phyloP scores from a whole-genome alignment of 2,329 filamentous ascomycete genomes.

The Phoma sp. region DNA sequence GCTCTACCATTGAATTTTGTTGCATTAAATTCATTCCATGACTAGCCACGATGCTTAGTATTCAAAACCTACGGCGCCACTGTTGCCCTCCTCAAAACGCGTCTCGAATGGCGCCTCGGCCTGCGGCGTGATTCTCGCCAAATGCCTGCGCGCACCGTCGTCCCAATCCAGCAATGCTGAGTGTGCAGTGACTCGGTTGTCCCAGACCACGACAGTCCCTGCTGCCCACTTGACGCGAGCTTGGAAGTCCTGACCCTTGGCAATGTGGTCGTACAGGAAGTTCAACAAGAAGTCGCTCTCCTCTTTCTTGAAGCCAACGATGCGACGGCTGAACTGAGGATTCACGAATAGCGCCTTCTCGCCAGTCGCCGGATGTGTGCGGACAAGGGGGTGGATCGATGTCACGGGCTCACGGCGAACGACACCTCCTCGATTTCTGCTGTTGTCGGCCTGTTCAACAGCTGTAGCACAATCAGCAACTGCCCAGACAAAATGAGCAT shows the following conservation, averaged over 20 bases:
- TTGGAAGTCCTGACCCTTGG: slow-evolving; percentile 75
- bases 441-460: slow-evolving; percentile 77
- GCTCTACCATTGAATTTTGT: too few species aligned
- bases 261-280: slow-evolving; percentile 79
- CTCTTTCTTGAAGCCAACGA: slow-evolving; percentile 85
- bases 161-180: slow-evolving; percentile 84
- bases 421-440: slow-evolving; percentile 71
- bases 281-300: slow-evolving; percentile 80
- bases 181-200: slow-evolving; percentile 82
- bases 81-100: slow-evolving; percentile 46
- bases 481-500: not conserved
- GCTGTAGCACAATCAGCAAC: slow-evolving; percentile 41
- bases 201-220: slow-evolving; percentile 86
- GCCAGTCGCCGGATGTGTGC: slow-evolving; percentile 80
- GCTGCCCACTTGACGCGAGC: slow-evolving; percentile 78
- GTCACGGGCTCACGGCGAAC: slow-evolving; percentile 78
- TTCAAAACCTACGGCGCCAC: slow-evolving; percentile 26
- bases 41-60: slow-evolving; percentile 16
- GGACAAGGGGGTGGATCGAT: slow-evolving; percentile 77
- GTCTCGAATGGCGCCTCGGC: slow-evolving; percentile 80
- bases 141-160: slow-evolving; percentile 76
- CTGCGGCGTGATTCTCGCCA: slow-evolving; percentile 83
- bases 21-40: not conserved
- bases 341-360: slow-evolving; percentile 87
- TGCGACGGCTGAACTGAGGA: slow-evolving; percentile 81